A percentile compares a stretch with the other conserved stretches of the same genome.
Evolutionary conservation across 2,329 filamentous ascomycete genomes (phyloP).

Genomic region (Magnaporthales sp.): DNA sequence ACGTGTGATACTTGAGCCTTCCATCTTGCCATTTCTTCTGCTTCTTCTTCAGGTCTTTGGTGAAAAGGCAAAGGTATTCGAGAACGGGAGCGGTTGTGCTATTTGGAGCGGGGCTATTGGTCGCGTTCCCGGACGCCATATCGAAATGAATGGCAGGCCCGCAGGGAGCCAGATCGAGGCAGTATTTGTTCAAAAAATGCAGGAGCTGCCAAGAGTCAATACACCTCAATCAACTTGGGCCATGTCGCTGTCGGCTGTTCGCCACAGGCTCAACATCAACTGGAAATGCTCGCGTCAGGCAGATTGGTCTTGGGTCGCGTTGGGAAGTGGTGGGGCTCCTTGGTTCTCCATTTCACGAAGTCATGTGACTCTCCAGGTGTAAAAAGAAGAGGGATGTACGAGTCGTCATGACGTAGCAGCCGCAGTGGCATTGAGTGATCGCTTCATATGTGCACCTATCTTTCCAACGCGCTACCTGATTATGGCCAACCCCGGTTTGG

Average conservation of each 20-base stretch:
- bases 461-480: background rate
- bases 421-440: background rate
- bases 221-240: background rate
- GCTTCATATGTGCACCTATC: background rate
- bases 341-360: background rate
- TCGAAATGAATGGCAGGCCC: background rate
- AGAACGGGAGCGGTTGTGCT: constrained; percentile 59
- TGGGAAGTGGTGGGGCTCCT: background rate
- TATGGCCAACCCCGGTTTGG: background rate
- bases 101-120: background rate
- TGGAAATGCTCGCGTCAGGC: background rate
- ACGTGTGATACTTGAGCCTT: constrained; percentile 75
- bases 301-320: background rate
- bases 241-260: background rate
- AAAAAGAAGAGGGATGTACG: too few relatives aligned
- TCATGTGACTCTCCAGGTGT: background rate
- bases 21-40: constrained; percentile 94
- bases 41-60: constrained; percentile 75
- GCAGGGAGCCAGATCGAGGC: background rate
- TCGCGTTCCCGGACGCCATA: background rate
- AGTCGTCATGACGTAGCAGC: background rate
- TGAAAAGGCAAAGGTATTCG: constrained; percentile 81
- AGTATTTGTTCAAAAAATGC: background rate
- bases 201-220: background rate
- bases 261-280: background rate